Conservation (phyloP, 305 asterid species). For the Fraxinus angustifolia region DNA sequence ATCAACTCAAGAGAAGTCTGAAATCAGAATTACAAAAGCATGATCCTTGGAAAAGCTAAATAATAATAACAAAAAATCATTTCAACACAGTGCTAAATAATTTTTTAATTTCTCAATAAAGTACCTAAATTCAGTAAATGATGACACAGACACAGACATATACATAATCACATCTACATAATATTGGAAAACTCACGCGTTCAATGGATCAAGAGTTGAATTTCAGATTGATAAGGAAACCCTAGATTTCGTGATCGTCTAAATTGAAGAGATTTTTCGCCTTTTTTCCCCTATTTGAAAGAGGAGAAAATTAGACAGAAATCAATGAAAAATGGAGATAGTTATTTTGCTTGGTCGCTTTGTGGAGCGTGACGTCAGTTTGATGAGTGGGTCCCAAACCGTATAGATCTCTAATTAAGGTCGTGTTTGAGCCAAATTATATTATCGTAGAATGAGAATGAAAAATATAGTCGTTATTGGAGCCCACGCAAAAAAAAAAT, state of each 20-base stretch:
- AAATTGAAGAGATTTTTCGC: not conserved
- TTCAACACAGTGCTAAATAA: not conserved
- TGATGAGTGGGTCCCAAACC: not conserved
- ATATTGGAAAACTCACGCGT: not conserved
- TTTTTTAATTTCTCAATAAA: not conserved
- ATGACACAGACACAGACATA: not conserved
- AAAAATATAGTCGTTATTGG: too few relatives aligned
- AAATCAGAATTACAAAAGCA: not conserved
- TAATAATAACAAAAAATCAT: not conserved
- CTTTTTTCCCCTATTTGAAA: not conserved
- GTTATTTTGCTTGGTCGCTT: not conserved
- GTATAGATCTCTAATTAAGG: not conserved
- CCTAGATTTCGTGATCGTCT: not conserved
- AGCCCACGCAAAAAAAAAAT: too few relatives aligned
- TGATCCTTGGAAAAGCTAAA: not conserved
- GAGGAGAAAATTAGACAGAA: not conserved
- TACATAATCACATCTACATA: not conserved
- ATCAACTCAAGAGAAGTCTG: not conserved
- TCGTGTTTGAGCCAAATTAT: too few relatives aligned
- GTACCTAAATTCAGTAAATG: not conserved
- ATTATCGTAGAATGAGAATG: too few relatives aligned
- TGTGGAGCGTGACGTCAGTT: not conserved
- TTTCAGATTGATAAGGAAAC: not conserved
- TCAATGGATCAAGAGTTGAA: not conserved
- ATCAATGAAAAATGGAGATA: not conserved